Evolutionary conservation across 345 rosid genomes (phyloP), one percentile per base, ranked within the genome.

Genomic region (Bruguiera sexangula): DNA sequence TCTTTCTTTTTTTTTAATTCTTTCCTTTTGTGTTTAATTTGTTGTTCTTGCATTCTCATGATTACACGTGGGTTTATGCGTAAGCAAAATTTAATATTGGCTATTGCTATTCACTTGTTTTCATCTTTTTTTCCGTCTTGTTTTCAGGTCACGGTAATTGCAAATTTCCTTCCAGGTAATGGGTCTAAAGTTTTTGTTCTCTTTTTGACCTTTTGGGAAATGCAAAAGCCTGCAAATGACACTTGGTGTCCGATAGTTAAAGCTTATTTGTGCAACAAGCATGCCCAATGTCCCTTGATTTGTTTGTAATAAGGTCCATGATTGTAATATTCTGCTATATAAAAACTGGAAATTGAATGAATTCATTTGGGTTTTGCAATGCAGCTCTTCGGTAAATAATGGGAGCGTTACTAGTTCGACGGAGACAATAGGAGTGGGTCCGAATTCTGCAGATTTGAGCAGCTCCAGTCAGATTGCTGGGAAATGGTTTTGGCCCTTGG

Each of bases 161-260:
- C 83, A 85, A 80, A 57, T 83, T 93, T 69, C 92, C 89, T 21
- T 86, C 95, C 71, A 87, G 96, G 98, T 89, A 81, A 84, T 22
- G 29, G 2, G 15, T 39, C 62, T n/a, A 2, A 22, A 8, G n/a
- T 3, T 13, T 26, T 10, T 29, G 11, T 29, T 5, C n/a, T 58
- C 19, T 7, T 10, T 32, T 15, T 32, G 2, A 29, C 63, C 24
- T 62, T 34, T 46, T 69, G 37, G 37, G 37, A 34, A 8, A 34
- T 43, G 18, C 19, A 43, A 43, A 11, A 43, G 15, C 18, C 50
- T 13, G 50, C 50, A 11, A 52, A n/a, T 55, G 24, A 3, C 21
- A 15, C 21, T 9, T 8, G 11, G 43, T 9, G 1, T 39, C 48
- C 16, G 16, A 9, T 11, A 2, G 4, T 39, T 39, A 9, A 10